Base-by-base conservation (phyloP, 2,329 filamentous ascomycete species). In the Alternaria consortialis region DNA sequence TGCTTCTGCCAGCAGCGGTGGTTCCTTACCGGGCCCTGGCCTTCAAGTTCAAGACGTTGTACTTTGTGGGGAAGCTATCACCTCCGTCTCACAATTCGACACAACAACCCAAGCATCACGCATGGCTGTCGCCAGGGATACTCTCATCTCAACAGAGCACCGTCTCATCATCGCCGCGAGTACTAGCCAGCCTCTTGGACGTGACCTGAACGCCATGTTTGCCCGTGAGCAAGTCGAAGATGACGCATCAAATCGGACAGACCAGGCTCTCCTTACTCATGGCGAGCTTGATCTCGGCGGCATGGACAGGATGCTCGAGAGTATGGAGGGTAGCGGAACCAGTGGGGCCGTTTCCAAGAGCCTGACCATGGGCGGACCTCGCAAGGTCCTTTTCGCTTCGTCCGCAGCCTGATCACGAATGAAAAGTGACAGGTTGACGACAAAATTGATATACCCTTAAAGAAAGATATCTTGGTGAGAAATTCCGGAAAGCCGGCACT, bases 281-380 rank as follows among this genome's bases (percentile, higher is more conserved):
- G 81, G 81, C 20, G 80, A 82, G 58, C 78, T 84, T 8, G 82
- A 83, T 62, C 68, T 84, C 15, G 81, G 80, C 32, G 82, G 82
- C 8, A 81, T 84, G 77, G 80, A 83, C 57, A 74, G 81, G 50
- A 67, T 84, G 65, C 77, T 85, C 1, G 75, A 78, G 4, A 66
- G 66, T 32, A 77, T 79, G 72, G 74, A 76, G 37, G 65, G 64
- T 31, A 70, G 67, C 53, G 70, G 67, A 37, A 68, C 58, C 51
- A 65, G 66, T 54, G 70, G 65, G 17, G 64, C 58, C 42, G 60
- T 61, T 4, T 60, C 69, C 20, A 70, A 67, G 54, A 73, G 56
- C 43, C 34, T 77, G 47, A 69, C 69, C 8, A 65, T 75, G 39
- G 74, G 73, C 7, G 74, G 74, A 25, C 74, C 74, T 25, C 66